Base-by-base conservation (phyloP, 441 rosid species). In the Biscutella auriculata region DNA sequence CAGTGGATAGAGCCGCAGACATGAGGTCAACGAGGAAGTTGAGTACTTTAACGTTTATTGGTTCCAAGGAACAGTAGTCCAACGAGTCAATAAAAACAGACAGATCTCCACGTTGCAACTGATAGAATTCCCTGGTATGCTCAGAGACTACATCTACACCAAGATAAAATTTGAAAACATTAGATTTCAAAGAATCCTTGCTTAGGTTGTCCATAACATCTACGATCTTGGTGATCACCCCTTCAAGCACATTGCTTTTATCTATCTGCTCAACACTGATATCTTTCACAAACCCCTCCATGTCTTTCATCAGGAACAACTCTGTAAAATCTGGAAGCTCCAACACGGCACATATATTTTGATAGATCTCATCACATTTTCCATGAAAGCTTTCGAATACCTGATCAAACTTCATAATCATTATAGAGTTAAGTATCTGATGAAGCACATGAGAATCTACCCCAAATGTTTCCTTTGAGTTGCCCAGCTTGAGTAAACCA, bases 21-120 rank as follows among this genome's bases (percentile, higher is more conserved):
- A 95, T 75, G 62, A 92, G 73, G 70, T 89, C 96, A 65, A 80
- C 76, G 67, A 87, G 85, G 69, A 95, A 87, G 84, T 79, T 82
- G 45, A 95, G 91, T 68, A 95, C 95, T 72, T 85, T 92, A 32
- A 57, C 75, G 72, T 95, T 89, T 48, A 85, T 87, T 60, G 78
- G 52, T 62, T 92, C 98, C 71, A 83, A 77, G 70, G 66, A 79
- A 69, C 98, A 92, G 53, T 62, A 73, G 53, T 83, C 87, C 76
- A 95, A 65, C 10, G 95, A 79, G 65, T 87, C 95, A 10, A 92
- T 72, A 65, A 92, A 77, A 75, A 87, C 79, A 69, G 85, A 78
- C 65, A 87, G 56, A 82, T 95, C 95, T 70, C 95, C 90, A 65
- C 55, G 73, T 47, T 68, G 82, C 57, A 71, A 75, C 61, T 75